Evolutionary conservation across 805 yeast genomes (phyloP).

Genomic region (Candida fluviatilis): DNA sequence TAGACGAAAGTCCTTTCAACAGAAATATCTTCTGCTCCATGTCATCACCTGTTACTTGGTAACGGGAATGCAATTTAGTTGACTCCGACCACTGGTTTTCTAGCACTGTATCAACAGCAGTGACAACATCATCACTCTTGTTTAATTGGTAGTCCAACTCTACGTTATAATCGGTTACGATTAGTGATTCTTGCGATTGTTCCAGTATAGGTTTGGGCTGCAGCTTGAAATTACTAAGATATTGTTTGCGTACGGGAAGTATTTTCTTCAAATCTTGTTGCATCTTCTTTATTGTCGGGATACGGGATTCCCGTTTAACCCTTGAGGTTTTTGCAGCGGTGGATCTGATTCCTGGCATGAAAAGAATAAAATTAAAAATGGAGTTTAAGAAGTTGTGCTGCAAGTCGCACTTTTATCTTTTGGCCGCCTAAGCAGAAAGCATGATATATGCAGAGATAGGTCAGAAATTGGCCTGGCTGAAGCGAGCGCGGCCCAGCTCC

Average conservation of each 20-base stretch:
- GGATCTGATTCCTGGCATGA: slow-evolving; percentile 22
- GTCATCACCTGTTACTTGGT: slow-evolving; percentile 10
- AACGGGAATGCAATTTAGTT: slow-evolving; percentile 22
- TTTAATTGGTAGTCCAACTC: slow-evolving; percentile 36
- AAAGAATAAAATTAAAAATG: too few species aligned
- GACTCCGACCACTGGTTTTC: slow-evolving; percentile 38
- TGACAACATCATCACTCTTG: slow-evolving; percentile 22
- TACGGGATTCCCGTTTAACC: slow-evolving; percentile 16
- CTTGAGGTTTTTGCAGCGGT: slow-evolving; percentile 40
- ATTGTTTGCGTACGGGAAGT: slow-evolving; percentile 23
- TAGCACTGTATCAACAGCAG: slow-evolving; percentile 29
- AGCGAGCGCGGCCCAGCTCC: too few species aligned
- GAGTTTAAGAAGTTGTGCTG: too few species aligned
- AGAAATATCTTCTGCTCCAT: slow-evolving; percentile 29
- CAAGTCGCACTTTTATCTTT: too few species aligned
- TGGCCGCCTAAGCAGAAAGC: too few species aligned
- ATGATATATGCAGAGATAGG: too few species aligned
- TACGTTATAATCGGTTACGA: slow-evolving; percentile 31
- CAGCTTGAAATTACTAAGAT: slow-evolving; percentile 11
- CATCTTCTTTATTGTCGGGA: slow-evolving; percentile 22
- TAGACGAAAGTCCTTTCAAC: slow-evolving; percentile 30
- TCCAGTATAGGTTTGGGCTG: background rate
- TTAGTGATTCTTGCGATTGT: slow-evolving; percentile 5
- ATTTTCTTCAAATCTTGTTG: slow-evolving; percentile 20
- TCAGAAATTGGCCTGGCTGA: too few species aligned